Percentiles rank a stretch among this genome's conserved stretches.
phyloP scores from a whole-genome alignment of 768 basidiomycete species.

The Russula brevipes region DNA sequence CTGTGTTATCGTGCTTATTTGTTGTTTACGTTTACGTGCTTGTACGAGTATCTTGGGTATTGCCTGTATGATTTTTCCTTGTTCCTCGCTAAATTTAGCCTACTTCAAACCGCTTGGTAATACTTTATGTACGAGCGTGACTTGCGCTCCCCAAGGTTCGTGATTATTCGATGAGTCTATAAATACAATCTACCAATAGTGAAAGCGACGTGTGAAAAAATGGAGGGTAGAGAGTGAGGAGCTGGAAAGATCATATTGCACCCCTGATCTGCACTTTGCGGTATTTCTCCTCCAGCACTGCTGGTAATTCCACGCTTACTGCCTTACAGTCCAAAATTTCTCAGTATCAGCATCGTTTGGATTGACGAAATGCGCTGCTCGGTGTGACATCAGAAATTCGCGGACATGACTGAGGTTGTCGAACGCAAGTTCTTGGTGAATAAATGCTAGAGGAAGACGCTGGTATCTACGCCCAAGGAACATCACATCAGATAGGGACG shows the following conservation, averaged over 20 bases:
- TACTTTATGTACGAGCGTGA: neutral
- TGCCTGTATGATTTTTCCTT: neutral
- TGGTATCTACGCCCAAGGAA: conserved; percentile 57
- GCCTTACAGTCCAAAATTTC: conserved; percentile 70
- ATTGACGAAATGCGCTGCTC: conserved; percentile 61
- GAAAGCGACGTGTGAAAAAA: neutral
- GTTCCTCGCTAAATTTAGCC: neutral
- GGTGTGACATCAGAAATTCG: conserved; percentile 66
- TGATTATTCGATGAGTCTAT: conserved; percentile 12
- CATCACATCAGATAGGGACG: conserved; percentile 1
- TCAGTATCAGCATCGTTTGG: conserved; percentile 55
- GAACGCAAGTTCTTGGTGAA: conserved; percentile 81
- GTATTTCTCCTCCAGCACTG: conserved; percentile 74
- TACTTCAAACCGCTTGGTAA: neutral
- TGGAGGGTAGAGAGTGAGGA: conserved; percentile 12
- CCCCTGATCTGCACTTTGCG: conserved; percentile 88
- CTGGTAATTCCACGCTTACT: conserved; percentile 49
- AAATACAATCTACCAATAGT: conserved; percentile 11
- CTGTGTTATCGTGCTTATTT: neutral
- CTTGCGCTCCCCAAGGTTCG: neutral
- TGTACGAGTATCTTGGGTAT: neutral
- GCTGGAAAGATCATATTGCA: conserved; percentile 56
- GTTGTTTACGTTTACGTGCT: no score
- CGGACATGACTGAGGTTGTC: conserved; percentile 57
- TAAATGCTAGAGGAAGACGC: conserved; percentile 68